These are phyloP conservation scores for Venturia nashicola DNA, from an alignment of 2,329 filamentous ascomycete species.

Conservation along the genomic window DNA sequence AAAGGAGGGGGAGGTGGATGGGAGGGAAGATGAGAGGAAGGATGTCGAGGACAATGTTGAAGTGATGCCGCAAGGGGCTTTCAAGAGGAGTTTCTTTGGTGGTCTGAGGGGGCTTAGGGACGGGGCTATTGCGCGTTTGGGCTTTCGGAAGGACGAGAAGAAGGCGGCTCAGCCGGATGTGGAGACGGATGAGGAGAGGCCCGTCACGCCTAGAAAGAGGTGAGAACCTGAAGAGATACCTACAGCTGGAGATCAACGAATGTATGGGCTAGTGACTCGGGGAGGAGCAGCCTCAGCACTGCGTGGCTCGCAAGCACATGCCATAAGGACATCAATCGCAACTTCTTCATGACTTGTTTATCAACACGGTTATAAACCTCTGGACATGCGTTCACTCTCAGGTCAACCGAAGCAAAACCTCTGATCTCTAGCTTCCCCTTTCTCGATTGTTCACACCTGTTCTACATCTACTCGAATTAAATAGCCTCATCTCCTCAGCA, in stretches of 20 bases:
- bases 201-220: background rate
- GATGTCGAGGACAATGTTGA: background rate
- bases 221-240: too few species aligned
- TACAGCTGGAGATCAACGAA: too few species aligned
- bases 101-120: background rate
- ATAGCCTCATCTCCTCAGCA: background rate
- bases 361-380: too few species aligned
- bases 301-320: too few species aligned
- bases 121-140: background rate
- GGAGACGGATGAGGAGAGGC: background rate
- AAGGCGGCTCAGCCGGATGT: background rate
- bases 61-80: background rate
- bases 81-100: background rate
- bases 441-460: background rate
- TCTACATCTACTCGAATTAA: background rate
- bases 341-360: background rate
- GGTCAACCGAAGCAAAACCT: background rate
- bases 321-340: background rate
- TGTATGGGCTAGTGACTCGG: too few species aligned
- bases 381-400: background rate
- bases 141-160: background rate
- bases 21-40: background rate
- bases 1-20: background rate
- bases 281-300: too few species aligned
- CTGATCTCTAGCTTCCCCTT: background rate